These are phyloP conservation scores for Drechslera avenae DNA, from an alignment of 2,329 filamentous ascomycete genomes.

Conservation along the genomic window DNA sequence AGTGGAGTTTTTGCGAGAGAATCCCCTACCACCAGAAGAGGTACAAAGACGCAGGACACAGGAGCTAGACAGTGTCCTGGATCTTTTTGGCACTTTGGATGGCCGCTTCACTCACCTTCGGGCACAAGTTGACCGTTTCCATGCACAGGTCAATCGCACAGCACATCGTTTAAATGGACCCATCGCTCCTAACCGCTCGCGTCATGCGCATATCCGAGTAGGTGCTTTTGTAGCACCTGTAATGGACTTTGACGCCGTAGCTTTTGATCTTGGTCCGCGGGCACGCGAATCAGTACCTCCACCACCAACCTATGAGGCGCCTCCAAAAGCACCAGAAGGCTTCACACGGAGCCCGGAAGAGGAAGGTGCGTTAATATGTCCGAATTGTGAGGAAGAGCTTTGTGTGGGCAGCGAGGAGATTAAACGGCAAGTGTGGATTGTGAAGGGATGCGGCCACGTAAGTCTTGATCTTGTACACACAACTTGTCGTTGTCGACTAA, in stretches of 20 bases:
- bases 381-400: conserved; percentile 84
- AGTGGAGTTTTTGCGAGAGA: conserved; percentile 37
- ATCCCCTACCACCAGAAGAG: conserved; percentile 30
- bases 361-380: conserved; percentile 77
- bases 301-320: conserved; percentile 64
- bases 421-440: conserved; percentile 89
- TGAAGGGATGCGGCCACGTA: conserved; percentile 92
- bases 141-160: conserved; percentile 24
- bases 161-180: conserved; percentile 20
- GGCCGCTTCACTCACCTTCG: conserved; percentile 28
- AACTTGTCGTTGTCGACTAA: background rate
- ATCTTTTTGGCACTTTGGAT: conserved; percentile 24
- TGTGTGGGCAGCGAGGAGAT: conserved; percentile 69
- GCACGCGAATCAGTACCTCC: conserved; percentile 25
- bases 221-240: conserved; percentile 32
- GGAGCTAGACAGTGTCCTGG: conserved; percentile 26
- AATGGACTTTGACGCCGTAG: conserved; percentile 51
- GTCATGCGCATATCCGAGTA: conserved; percentile 23
- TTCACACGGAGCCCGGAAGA: conserved; percentile 79
- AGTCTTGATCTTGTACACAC: conserved; percentile 36
- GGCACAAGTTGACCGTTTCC: conserved; percentile 28
- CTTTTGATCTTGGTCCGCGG: conserved; percentile 51
- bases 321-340: conserved; percentile 69
- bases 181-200: conserved; percentile 20
- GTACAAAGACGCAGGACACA: conserved; percentile 18